phyloP scores from a whole-genome alignment of 2,329 filamentous ascomycete species.

The Intubia oerlemansii region DNA sequence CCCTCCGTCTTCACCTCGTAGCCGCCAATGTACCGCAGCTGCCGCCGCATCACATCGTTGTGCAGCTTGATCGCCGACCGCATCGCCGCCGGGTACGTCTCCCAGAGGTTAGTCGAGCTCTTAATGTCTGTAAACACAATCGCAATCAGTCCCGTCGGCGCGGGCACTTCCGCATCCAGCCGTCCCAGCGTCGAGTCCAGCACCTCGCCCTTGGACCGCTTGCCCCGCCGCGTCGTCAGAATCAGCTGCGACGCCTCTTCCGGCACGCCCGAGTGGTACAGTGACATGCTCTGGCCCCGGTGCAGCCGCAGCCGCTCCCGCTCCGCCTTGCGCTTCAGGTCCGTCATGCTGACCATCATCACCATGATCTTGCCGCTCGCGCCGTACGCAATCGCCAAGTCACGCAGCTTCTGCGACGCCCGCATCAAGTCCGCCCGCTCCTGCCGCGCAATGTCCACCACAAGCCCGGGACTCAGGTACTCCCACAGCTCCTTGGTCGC shows the following conservation, averaged over 20 bases:
- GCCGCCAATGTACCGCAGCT: conserved; percentile 79
- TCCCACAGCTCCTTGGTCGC: conserved; percentile 93
- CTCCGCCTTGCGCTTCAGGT: conserved; percentile 66
- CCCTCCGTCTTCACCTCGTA: conserved; percentile 99
- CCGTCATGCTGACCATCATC: conserved; percentile 88
- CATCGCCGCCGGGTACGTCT: conserved; percentile 89
- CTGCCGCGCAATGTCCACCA: conserved; percentile 75
- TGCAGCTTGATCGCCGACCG: conserved; percentile 90
- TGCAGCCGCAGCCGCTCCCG: conserved; percentile 44
- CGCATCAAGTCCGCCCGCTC: conserved; percentile 85
- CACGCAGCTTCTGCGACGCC: conserved; percentile 80
- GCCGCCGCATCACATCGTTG: conserved; percentile 89
- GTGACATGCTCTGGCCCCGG: conserved; percentile 65
- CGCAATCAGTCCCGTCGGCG: conserved; percentile 73
- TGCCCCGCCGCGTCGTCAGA: conserved; percentile 39
- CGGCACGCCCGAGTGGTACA: conserved; percentile 54
- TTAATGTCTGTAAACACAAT: conserved; percentile 99
- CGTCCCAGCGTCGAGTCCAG: conserved; percentile 73
- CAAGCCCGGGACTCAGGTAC: conserved; percentile 70
- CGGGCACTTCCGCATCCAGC: conserved; percentile 75
- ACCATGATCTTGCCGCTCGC: conserved; percentile 94
- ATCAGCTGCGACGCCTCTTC: conserved; percentile 42
- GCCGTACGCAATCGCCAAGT: conserved; percentile 88
- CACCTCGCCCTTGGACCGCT: conserved; percentile 39
- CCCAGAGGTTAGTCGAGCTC: conserved; percentile 90